A percentile compares a stretch with the other conserved stretches of the same genome.
Conservation (phyloP, 129 eudicot genomes). For the Silybum marianum region DNA sequence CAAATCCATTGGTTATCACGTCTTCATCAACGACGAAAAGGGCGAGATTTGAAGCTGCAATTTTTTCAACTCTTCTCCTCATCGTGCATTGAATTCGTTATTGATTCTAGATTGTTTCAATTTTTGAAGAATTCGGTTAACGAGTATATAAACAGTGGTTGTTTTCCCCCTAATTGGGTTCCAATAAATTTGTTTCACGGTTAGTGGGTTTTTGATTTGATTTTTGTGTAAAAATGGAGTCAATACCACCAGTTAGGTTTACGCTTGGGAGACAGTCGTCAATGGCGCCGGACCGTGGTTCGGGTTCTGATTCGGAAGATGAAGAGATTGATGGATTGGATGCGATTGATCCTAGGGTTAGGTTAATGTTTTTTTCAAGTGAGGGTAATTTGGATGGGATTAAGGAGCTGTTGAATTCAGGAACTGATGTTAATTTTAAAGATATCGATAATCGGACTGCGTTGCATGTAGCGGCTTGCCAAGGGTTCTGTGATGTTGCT, state of each 20-base stretch:
- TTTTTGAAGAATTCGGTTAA: constrained; percentile 14
- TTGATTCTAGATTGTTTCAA: background rate
- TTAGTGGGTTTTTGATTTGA: background rate
- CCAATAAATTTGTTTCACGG: background rate
- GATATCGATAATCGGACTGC: constrained; percentile 92
- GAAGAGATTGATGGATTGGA: constrained; percentile 38
- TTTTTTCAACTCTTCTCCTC: background rate
- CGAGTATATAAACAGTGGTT: background rate
- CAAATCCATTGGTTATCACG: background rate
- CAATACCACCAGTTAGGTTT: constrained; percentile 35
- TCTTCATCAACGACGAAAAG: constrained; percentile 10
- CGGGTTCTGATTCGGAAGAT: constrained; percentile 37
- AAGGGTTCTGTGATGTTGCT: constrained; percentile 72
- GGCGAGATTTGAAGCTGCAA: background rate
- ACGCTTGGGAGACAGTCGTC: constrained; percentile 66
- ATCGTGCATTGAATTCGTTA: background rate
- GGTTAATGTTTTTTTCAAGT: constrained; percentile 72
- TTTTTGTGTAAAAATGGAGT: constrained; percentile 29
- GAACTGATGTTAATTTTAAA: constrained; percentile 70
- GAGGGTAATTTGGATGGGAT: constrained; percentile 88
- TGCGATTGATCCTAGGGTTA: constrained; percentile 73
- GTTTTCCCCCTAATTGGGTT: background rate
- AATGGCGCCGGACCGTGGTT: constrained; percentile 55
- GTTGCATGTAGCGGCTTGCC: constrained; percentile 91
- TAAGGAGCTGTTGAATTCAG: constrained; percentile 58